Base-by-base conservation (phyloP, 2,329 filamentous ascomycete genomes). In the Thielaviopsis euricoi region DNA sequence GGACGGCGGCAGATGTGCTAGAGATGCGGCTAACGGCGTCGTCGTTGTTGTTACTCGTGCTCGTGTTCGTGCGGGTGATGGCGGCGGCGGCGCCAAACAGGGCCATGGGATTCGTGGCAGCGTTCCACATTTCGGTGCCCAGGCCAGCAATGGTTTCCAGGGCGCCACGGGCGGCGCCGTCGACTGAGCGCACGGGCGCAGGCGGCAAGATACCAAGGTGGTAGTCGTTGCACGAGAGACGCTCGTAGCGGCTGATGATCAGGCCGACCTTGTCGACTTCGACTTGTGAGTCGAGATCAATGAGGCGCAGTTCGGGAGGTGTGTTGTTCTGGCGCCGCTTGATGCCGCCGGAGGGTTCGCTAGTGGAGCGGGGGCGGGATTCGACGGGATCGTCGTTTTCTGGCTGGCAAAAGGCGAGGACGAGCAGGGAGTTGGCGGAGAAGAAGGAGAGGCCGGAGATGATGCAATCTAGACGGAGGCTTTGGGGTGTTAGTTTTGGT, bases 371-470 rank as follows among this genome's bases (percentile, higher is more conserved):
- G 13, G 55, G 21, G 37, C 29, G 52, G 33, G 21, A 21, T 1
- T 73, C 71, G 7, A 77, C 71, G 10, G 83, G 78, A 15, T 83
- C 79, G n/a, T 86, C 79, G 9, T 83, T 76, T 52, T 89, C 86
- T 43, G 84, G 81, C 61, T 84, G 84, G 66, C 89, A 83, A 71
- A 94, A 96, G 67, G 90, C 90, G 72, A 98, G 85, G 66, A 97
- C 86, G 65, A 95, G 80, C 70, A 98, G 78, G 64, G 95, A 77
- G 67, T 82, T 93, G 68, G 89, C 88, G 68, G 89, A 95, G 82
- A 96, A 97, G 71, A 98, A 78, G 63, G 91, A 94, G 71, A 98
- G 86, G 66, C 93, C 93, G 68, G 93, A 95, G 75, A 98, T 89
- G 69, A 95, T 89, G 76, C 93, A 97, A 74, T 98, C 93, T 71